These are phyloP conservation scores for Thinopyrum elongatum DNA, from an alignment of 176 grass and related monocot genomes.

Conservation along the genomic window DNA sequence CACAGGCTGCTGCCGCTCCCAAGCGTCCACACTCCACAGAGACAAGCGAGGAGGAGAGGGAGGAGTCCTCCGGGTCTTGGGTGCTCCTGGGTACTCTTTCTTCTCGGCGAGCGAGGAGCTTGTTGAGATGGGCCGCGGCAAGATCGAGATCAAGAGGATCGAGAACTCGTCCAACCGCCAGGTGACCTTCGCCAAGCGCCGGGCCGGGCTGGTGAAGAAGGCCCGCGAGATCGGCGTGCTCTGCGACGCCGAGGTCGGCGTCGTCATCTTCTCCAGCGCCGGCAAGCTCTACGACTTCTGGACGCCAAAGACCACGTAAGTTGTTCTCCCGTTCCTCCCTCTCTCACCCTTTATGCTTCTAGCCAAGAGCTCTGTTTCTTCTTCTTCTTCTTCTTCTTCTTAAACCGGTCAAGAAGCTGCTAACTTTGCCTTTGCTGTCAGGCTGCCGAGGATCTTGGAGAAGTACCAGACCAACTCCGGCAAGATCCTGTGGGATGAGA, in stretches of 20 bases:
- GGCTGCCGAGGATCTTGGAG: conserved; percentile 80
- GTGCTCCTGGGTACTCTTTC: neutral
- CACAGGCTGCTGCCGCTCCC: neutral
- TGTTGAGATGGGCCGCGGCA: conserved; percentile 70
- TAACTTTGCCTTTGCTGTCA: conserved; percentile 25
- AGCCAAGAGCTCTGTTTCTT: neutral
- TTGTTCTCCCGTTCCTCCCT: neutral
- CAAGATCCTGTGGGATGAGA: conserved; percentile 88
- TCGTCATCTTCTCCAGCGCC: conserved; percentile 90
- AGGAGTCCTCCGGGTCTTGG: neutral
- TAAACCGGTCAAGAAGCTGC: neutral
- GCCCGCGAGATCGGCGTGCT: conserved; percentile 93
- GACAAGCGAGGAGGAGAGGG: neutral
- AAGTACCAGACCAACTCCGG: conserved; percentile 98
- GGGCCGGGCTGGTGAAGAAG: conserved; percentile 89
- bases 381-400: neutral
- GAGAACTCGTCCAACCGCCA: conserved; percentile 93
- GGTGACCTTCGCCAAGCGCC: conserved; percentile 91
- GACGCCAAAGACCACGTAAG: conserved; percentile 53
- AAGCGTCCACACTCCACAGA: neutral
- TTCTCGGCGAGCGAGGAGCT: neutral
- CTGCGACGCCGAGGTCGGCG: conserved; percentile 82
- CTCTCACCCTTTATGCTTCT: neutral
- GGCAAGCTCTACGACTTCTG: conserved; percentile 97
- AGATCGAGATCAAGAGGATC: conserved; percentile 99